These are phyloP conservation scores for Termitomyces sp. DNA, from an alignment of 768 basidiomycete species.

Conservation along the genomic window DNA sequence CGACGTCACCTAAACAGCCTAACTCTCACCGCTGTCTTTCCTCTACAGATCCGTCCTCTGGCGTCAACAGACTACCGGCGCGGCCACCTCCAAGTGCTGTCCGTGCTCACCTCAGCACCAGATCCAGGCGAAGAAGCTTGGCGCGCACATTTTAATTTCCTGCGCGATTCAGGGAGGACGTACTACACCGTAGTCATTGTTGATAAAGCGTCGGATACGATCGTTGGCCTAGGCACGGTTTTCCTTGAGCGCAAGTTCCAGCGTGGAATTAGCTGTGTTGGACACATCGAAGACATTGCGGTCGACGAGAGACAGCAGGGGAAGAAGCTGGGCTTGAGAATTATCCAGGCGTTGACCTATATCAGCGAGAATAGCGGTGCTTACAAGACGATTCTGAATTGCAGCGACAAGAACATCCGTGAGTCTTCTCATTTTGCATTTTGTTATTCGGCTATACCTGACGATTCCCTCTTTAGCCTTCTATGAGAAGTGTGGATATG, in stretches of 20 bases:
- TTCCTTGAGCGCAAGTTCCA: constrained; percentile 95
- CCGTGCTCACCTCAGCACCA: constrained; percentile 67
- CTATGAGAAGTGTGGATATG: constrained; percentile 93
- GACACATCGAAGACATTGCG: constrained; percentile 98
- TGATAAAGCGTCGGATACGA: constrained; percentile 62
- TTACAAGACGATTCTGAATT: constrained; percentile 99
- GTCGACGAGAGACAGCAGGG: constrained; percentile 88
- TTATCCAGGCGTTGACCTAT: constrained; percentile 81
- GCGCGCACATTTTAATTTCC: constrained; percentile 57
- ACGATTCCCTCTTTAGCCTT: constrained; percentile 53
- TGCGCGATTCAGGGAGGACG: constrained; percentile 48
- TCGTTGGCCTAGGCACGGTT: constrained; percentile 80
- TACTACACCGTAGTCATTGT: constrained; percentile 88
- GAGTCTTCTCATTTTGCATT: constrained; percentile 29
- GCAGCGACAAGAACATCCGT: constrained; percentile 89
- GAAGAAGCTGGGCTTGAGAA: constrained; percentile 80
- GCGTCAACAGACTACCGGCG: constrained; percentile 78
- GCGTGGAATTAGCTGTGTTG: constrained; percentile 76
- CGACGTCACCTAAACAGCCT: background rate
- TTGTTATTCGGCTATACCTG: background rate
- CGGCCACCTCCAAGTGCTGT: constrained; percentile 80
- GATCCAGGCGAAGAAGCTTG: constrained; percentile 66
- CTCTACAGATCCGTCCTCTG: constrained; percentile 80
- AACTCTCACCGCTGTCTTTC: background rate
- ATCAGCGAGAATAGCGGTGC: constrained; percentile 77